Percentiles rank a stretch among this genome's conserved stretches.
These are phyloP conservation scores for Linaria vulgaris DNA, from an alignment of 257 asterid genomes.

Conservation along the genomic window DNA sequence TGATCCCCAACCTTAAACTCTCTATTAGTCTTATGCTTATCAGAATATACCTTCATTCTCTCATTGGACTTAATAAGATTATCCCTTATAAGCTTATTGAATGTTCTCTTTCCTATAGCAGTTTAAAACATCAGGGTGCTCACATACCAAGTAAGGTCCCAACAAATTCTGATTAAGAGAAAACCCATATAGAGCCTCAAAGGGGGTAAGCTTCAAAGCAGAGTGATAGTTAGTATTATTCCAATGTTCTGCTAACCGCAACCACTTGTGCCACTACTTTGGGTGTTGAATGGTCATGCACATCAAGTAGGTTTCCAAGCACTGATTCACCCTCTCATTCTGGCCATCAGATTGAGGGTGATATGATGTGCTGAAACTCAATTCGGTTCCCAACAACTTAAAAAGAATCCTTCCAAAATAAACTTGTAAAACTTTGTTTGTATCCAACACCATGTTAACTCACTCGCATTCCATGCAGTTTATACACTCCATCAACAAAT, in stretches of 20 bases:
- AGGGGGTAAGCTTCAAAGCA: neutral
- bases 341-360: constrained; percentile 4
- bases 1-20: too few relatives aligned
- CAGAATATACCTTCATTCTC: too few relatives aligned
- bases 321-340: neutral
- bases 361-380: neutral
- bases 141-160: too few relatives aligned
- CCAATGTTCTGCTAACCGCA: neutral
- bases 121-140: too few relatives aligned
- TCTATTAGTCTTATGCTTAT: too few relatives aligned
- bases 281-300: neutral
- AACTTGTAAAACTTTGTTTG: constrained; percentile 10
- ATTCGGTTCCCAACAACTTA: neutral
- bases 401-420: neutral
- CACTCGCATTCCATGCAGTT: constrained; percentile 3
- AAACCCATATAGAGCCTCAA: too few relatives aligned
- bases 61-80: too few relatives aligned
- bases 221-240: neutral
- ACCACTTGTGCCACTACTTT: neutral
- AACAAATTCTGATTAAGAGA: too few relatives aligned
- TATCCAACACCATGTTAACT: neutral
- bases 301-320: neutral
- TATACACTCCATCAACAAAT: neutral
- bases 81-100: too few relatives aligned
- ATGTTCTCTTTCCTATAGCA: too few relatives aligned